Base-by-base conservation (phyloP, 129 eudicot species). In the Pittosporum tobira region DNA sequence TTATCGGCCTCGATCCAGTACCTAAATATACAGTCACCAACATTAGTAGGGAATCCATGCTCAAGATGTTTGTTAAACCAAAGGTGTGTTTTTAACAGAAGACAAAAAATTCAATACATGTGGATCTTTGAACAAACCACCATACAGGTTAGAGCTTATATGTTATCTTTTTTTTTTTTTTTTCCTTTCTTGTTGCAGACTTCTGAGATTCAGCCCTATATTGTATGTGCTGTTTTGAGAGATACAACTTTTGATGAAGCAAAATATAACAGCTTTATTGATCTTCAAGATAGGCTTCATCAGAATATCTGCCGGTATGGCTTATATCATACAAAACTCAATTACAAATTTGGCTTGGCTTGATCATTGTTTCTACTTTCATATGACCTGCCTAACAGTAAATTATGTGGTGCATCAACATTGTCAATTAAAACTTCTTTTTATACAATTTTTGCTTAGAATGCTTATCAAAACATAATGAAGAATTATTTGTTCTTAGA, bases 191-290 rank as follows among this genome's bases (percentile, higher is more conserved):
- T 47, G 30, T 31, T 66, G 47, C 74, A 93, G 99, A 87, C 96
- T 19, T 81, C 94, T 1, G 26, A 15, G 55, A 79, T 93, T 57
- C 96, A 94, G 11, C 88, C 91, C 0, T 79, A 50, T 68, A 85
- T 93, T 72, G 99, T 93, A 8, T 87, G 96, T 73, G 99, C 99
- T 70, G 91, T 93, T 72, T 70, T 93, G 63, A 81, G 99, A 71
- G 96, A 86, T 30, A 76, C 87, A 64, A 84, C 91, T 40, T 93
- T 93, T 44, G 76, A 93, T 63, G 91, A 87, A 64, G 85, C 88
- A 18, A 76, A 84, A 79, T 93, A 93, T 69, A 93, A 87, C 77
- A 93, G 99, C 74, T 93, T 93, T 47, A 93, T 93, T 27, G 99
- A 93, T 73, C 96, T 87, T 28, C 99, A 93, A 77, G 96, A 93